Evolutionary conservation across 169 alveolate genomes (phyloP), one percentile per base, ranked within the genome.

Genomic region (Plasmodium fragile): DNA sequence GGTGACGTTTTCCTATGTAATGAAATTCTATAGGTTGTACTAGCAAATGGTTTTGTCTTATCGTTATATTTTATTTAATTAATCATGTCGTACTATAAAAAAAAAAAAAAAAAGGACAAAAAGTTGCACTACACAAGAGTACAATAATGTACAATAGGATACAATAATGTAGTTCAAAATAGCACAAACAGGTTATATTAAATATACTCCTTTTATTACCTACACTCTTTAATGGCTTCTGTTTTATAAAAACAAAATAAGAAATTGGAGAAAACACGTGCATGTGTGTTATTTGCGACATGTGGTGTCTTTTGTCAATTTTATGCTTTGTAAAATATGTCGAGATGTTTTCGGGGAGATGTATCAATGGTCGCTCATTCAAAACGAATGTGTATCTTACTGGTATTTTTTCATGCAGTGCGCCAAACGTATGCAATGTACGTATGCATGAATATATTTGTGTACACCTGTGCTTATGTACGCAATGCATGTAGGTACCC

Each of bases 231-330:
- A 80, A 80, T 4, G 36, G 22, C 18, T 80, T n/a, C 8, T 30
- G 22, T 78, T 80, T 16, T 22, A 30, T 80, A 80, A 80, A 49
- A 80, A 43, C 45, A 80, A 80, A 80, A 52, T 80, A 52, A 80
- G 65, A 80, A 80, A 25, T 52, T 49, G 69, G 4, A 80, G 10
- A 49, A 34, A 45, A 11, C 6, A 11, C 6, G 41, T 49, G 65
- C 2, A 80, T 18, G 75, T 34, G 69, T 39, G 36, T 52, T 25
- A 39, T 49, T 80, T 25, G 87, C 43, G 45, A 80, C 52, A 45
- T 80, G 36, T 80, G 25, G 32, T 80, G 39, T 30, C 49, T 80
- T 80, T 36, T 45, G n/a, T 43, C 59, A 25, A 18, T 80, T 80
- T 80, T 80, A 45, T 52, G 34, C 65, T 49, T 28, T 80, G 65